A percentile compares a stretch with the other conserved stretches of the same genome.
These are phyloP conservation scores for Erysimum pusillum DNA, from an alignment of 441 rosid species.

Conservation along the genomic window DNA sequence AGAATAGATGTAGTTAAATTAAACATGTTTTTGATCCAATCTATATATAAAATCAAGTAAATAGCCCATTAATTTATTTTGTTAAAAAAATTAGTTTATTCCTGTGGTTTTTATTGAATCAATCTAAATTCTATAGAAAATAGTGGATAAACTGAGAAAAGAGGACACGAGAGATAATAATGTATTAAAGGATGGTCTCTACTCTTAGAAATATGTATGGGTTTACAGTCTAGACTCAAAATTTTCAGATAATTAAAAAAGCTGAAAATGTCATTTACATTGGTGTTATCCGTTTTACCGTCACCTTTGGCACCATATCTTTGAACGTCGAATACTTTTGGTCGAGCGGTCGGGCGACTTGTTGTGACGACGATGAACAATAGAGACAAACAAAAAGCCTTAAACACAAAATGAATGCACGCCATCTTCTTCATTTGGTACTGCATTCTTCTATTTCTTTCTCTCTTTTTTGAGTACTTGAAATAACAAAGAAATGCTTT, in stretches of 20 bases:
- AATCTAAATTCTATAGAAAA: background rate
- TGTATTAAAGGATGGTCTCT: too few relatives aligned
- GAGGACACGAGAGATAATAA: too few relatives aligned
- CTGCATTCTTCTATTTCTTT: background rate
- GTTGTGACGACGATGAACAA: conserved; percentile 2
- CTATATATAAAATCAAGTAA: background rate
- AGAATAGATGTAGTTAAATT: background rate
- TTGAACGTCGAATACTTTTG: conserved; percentile 12
- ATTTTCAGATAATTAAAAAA: too few relatives aligned
- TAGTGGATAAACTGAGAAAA: background rate
- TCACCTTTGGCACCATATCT: conserved; percentile 32
- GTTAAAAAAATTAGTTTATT: background rate
- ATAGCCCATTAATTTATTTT: background rate
- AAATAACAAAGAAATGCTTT: background rate
- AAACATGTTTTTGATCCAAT: background rate
- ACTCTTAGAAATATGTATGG: too few relatives aligned
- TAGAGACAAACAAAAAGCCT: conserved; percentile 3
- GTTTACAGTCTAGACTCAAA: too few relatives aligned
- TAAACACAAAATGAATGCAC: background rate
- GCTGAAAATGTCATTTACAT: conserved; percentile 1
- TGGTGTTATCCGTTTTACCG: conserved; percentile 21
- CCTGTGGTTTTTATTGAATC: background rate
- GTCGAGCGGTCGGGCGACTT: background rate
- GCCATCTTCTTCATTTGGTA: background rate
- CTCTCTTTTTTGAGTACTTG: background rate